Percentiles rank a stretch among this genome's conserved stretches.
phyloP scores from a whole-genome alignment of 148 eudicot genomes.

The Rhododendron molle region DNA sequence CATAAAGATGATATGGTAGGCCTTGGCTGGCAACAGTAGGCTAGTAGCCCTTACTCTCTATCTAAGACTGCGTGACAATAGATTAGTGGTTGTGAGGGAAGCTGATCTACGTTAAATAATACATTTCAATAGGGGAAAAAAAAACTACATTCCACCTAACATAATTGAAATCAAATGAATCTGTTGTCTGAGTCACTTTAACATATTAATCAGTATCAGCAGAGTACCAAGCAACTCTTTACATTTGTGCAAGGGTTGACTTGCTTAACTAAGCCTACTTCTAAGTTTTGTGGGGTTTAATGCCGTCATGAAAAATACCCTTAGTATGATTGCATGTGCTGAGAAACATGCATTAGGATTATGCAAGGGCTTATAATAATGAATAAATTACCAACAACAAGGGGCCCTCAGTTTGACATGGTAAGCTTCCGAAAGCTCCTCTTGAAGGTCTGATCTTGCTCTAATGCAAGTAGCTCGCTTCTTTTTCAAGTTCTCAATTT shows the following conservation, averaged over 20 bases:
- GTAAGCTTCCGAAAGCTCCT: conserved; percentile 94
- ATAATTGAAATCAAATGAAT: not conserved
- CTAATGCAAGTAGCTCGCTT: conserved; percentile 63
- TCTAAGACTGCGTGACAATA: not conserved
- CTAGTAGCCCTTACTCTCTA: not conserved
- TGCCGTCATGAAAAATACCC: not conserved
- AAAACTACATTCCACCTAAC: not conserved
- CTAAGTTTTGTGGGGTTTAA: not conserved
- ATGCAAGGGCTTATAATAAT: not conserved
- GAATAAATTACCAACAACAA: not conserved
- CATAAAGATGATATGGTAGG: not conserved
- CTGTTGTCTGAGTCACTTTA: not conserved
- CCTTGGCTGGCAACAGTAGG: not conserved
- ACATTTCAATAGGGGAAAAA: not conserved
- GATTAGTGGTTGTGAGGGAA: not conserved
- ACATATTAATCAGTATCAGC: not conserved
- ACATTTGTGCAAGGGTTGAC: not conserved
- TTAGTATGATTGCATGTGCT: not conserved
- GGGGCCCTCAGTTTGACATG: conserved; percentile 65
- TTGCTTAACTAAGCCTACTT: not conserved
- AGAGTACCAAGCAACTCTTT: not conserved
- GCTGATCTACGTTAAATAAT: not conserved
- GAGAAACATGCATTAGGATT: not conserved
- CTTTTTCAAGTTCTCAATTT: conserved; percentile 71
- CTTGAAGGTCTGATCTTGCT: conserved; percentile 70